Base-by-base conservation (phyloP, 306 rosid species). In the Begonia peltatifolia region DNA sequence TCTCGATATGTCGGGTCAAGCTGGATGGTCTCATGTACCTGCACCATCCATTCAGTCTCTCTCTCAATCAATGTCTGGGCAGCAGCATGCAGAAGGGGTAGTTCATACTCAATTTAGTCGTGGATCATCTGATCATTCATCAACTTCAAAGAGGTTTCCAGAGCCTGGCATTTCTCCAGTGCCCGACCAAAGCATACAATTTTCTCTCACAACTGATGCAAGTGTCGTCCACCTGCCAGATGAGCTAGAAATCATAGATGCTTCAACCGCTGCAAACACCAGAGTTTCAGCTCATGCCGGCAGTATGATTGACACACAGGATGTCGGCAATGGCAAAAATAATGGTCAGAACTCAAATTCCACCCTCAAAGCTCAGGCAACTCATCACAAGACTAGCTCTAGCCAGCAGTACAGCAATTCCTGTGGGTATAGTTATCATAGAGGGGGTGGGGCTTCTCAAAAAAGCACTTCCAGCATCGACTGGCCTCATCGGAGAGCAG, bases 21-120 rank as follows among this genome's bases (percentile, higher is more conserved):
- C 93, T 42, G 87, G 79, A 9, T 84, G 97, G 97, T 77, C 93
- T 30, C 88, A 73, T 58, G 71, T 61, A 58, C 85, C 93, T 60
- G 77, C 76, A 62, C 67, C 87, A 11, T 59, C 84, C 42, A 67
- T 68, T 59, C 76, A 82, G 60, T 70, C 96, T 55, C 62, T 76
- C 63, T 90, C 95, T 54, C 42, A 58, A 41, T 76, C 93, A n/a
- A 69, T 82, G 84, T 83, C 93, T 12, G 55, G 71, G 71, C 90
- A 70, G 76, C 87, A 79, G 65, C 81, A 63, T 35, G 56, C 66
- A 3, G 94, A 74, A 50, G 76, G 79, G 38, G 64, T 57, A 14
- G 84, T 65, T 59, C 55, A 77, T 57, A 69, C 88, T 38, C 94
- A 76, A 52, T 76, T 74, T 59, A 68, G 57, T 65, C 97, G 76